Evolutionary conservation across 306 rosid genomes (phyloP), one percentile per base, ranked within the genome.

Genomic region (Gynostemma pentaphyllum): DNA sequence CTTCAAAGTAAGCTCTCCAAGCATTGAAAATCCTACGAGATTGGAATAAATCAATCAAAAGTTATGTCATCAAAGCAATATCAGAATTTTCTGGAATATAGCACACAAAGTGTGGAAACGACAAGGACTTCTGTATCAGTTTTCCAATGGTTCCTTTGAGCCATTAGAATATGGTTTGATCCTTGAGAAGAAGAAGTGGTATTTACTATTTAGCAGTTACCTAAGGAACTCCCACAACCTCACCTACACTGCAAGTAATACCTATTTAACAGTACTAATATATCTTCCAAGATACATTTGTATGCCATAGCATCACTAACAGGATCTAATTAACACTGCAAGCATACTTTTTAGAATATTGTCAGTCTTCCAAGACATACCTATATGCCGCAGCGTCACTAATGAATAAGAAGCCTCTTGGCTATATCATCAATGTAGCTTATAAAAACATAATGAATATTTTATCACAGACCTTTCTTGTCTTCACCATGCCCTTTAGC

Each of bases 401-500:
- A 45, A 57, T 19, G 46, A 74, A 72, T 24, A 52, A 36, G 29
- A 37, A 30, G 30, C 21, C 29, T 40, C 64, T 59, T 12, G 32
- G 30, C 46, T 36, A 59, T 18, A 59, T 59, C 5, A 18, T 21
- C 66, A 7, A 26, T 23, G 34, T 39, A 60, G 49, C 48, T 60
- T 45, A 12, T 34, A 22, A 57, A 60, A 27, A 52, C 22, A 52
- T 27, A 22, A 60, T 7, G 49, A 22, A 60, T 40, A 29, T 22
- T 28, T 2, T 2, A 32, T 60, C 49, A 60, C 49, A 22, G 65
- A 92, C 97, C 95, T 84, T 92, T 86, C 75, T 88, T 92, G 78
- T 92, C 99, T 57, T 92, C 97, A 2, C 84, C 85, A 45, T 76
- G 97, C 69, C 88, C 99, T 78, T 82, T 92, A 9, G 95, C 99